Conservation (phyloP, 495 filamentous ascomycete genomes). For the Penicillium robsamsonii region DNA sequence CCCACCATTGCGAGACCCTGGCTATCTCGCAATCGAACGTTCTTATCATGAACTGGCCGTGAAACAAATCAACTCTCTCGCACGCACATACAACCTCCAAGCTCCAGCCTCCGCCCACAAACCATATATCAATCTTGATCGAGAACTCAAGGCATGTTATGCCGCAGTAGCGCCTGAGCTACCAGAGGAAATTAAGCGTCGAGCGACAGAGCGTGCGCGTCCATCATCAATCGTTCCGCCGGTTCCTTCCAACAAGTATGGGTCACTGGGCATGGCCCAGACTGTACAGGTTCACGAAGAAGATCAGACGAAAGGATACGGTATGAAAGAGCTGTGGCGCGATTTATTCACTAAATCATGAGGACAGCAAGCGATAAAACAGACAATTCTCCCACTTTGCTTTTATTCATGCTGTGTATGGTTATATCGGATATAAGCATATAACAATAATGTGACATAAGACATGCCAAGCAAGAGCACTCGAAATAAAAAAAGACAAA, state of each 20-base stretch:
- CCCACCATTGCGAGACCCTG: conserved; percentile 42
- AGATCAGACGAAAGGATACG: conserved; percentile 66
- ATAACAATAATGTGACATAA: neutral
- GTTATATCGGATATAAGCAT: neutral
- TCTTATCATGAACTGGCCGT: conserved; percentile 79
- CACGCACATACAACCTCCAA: conserved; percentile 91
- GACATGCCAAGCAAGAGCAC: neutral
- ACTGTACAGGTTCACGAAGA: conserved; percentile 67
- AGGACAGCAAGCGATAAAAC: neutral
- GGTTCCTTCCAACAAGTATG: conserved; percentile 47
- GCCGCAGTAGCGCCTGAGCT: conserved; percentile 80
- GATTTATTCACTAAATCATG: conserved; percentile 62
- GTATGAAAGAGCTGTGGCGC: conserved; percentile 82
- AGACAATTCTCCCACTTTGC: neutral
- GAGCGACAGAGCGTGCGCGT: conserved; percentile 55
- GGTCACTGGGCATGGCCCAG: conserved; percentile 50
- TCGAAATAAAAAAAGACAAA: neutral
- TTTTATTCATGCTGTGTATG: neutral
- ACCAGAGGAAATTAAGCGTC: conserved; percentile 64
- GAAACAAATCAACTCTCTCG: conserved; percentile 71
- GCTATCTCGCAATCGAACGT: conserved; percentile 63
- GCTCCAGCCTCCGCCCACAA: conserved; percentile 90
- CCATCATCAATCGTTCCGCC: conserved; percentile 32
- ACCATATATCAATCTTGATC: conserved; percentile 81
- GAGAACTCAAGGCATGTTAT: conserved; percentile 78